Evolutionary conservation across 1,284 basidiomycete species (phyloP), one percentile per base, ranked within the genome.

Genomic region (Takashimella koratensis): DNA sequence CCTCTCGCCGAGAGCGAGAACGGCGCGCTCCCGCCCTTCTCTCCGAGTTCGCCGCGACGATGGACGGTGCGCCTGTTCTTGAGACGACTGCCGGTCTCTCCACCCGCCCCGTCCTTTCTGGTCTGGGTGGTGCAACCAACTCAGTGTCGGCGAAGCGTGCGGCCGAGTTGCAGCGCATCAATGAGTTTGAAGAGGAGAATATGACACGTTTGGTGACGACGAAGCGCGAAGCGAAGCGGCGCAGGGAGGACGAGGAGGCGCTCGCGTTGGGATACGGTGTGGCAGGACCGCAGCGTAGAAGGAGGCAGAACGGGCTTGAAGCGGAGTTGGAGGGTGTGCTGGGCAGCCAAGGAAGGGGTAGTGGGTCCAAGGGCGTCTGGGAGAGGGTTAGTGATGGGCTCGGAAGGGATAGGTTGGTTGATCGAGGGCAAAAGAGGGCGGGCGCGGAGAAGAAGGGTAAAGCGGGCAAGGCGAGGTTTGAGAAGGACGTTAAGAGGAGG

Each of bases 141-240:
- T 67, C 66, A n/a, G 52, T 60, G 6, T 70, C 67, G 3, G 64
- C 67, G 19, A 75, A 75, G 49, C 49, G 83, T 78, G 56, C 85
- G 80, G 39, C 79, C 79, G 51, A 79, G 83, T 80, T 98, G 56
- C 83, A 86, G 63, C 83, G 86, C 12, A 86, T 97, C 78, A 84
- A 84, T 49, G 87, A 91, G 60, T 98, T 90, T 75, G 95, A 98
- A 77, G 95, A 98, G 75, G 90, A 91, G 51, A 95, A 97, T 75
- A 93, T 98, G 78, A 92, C 88, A 24, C 85, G 95, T 52, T 74
- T 98, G 52, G 83, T 95, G 57, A 87, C 93, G 82, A 89, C 86
- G 73, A 98, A 97, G 81, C 86, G 86, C 68, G 95, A 97, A 51
- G 83, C 83, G 20, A 84, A 82, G 68, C 79, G 86, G 52, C 81